Evolutionary conservation across 495 filamentous ascomycete species (phyloP), one percentile per base, ranked within the genome.

Genomic region (Aspergillus biplanus): DNA sequence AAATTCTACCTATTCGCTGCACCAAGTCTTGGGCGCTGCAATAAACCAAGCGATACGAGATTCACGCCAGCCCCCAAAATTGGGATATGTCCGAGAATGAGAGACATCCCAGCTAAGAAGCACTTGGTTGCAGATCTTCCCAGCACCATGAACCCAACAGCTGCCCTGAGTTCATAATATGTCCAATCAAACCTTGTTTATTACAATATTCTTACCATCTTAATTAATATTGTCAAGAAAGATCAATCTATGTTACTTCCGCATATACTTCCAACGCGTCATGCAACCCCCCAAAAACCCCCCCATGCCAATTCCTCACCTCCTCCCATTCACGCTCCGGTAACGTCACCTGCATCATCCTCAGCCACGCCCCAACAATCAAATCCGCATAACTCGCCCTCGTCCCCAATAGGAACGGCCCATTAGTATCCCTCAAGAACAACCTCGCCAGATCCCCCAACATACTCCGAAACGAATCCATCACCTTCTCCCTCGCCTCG

Each of bases 351-450:
- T 60, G 50, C 56, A 75, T 37, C 74, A 86, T 78, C 39, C 76
- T 68, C 78, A 89, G 55, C 87, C 87, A 89, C 16, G 71, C 86
- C 2, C 86, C 87, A 0, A 89, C 77, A 53, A 88, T 85, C 0
- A 87, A 57, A 69, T 90, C 86, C n/a, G 86, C 86, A 82, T 88
- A 86, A 57, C 61, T 77, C 1, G 80, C 66, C 69, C 63, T 64
- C 3, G 67, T 52, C 1, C 85, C 85, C 1, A 80, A 56, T 3
- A 89, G 13, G 52, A 82, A 89, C 0, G 85, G 84, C 18, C 85
- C 86, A 8, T 56, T 53, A 18, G 74, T 58, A 55, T 74, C 64
- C 65, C 65, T 68, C 62, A 39, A 5, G 50, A 80, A 86, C n/a
- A 79, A 21, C 69, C 65, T 70, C 2, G 78, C 85, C 44, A 86